phyloP scores from a whole-genome alignment of 2,329 filamentous ascomycete species.

The Fusarium luffae region DNA sequence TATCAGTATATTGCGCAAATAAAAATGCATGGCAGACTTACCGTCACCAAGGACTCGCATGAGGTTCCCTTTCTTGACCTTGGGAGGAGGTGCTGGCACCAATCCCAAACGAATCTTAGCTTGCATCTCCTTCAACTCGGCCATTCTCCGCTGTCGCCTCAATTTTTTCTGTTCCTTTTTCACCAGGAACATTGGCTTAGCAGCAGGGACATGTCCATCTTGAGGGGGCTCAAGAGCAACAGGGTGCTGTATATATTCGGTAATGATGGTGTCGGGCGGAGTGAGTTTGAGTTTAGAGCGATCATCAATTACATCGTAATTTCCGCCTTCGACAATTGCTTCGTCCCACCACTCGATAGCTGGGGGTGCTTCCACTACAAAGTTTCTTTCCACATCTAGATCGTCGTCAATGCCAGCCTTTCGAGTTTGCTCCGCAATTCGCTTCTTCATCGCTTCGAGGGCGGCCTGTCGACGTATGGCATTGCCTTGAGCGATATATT shows the following conservation, averaged over 20 bases:
- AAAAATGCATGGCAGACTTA: conserved; percentile 54
- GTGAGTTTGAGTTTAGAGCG: conserved; percentile 76
- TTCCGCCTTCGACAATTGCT: conserved; percentile 78
- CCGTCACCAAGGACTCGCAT: conserved; percentile 93
- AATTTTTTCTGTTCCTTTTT: conserved; percentile 91
- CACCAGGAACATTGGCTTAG: conserved; percentile 94
- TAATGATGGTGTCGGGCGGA: conserved; percentile 86
- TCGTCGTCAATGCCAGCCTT: conserved; percentile 96
- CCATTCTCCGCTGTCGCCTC: conserved; percentile 88
- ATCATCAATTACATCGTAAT: conserved; percentile 77
- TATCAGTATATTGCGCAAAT: conserved; percentile 32
- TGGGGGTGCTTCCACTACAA: conserved; percentile 84
- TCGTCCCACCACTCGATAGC: conserved; percentile 99
- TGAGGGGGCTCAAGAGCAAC: conserved; percentile 91
- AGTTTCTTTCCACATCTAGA: conserved; percentile 87
- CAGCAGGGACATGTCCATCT: conserved; percentile 79
- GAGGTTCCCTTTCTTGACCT: conserved; percentile 96
- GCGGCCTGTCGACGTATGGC: conserved; percentile 87
- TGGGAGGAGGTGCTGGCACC: conserved; percentile 89
- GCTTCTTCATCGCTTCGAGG: conserved; percentile 93
- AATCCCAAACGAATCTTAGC: conserved; percentile 94
- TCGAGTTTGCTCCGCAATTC: conserved; percentile 86
- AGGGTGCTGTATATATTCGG: conserved; percentile 91
- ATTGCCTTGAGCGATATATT: conserved; percentile 95
- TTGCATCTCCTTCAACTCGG: conserved; percentile 93